These are phyloP conservation scores for Amanita pseudoporphyria DNA, from an alignment of 768 basidiomycete species.

Conservation along the genomic window DNA sequence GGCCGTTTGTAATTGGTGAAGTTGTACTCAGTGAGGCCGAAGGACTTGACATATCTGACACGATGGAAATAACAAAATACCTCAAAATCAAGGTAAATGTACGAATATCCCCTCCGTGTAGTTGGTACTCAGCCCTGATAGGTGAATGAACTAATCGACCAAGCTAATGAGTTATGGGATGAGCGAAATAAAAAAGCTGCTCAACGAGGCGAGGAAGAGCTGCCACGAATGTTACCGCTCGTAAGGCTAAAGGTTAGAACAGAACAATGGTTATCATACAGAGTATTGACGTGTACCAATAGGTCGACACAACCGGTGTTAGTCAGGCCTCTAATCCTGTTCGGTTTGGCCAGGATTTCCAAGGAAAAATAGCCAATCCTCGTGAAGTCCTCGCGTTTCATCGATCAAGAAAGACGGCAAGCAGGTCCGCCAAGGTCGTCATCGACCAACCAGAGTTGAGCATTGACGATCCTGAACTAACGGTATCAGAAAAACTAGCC, in stretches of 20 bases:
- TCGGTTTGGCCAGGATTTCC: slow-evolving; percentile 94
- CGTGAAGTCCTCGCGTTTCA: slow-evolving; percentile 89
- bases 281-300: neutral
- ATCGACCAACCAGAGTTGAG: slow-evolving; percentile 74
- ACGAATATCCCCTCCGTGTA: neutral
- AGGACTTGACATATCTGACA: slow-evolving; percentile 67
- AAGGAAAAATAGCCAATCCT: slow-evolving; percentile 86
- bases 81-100: slow-evolving; percentile 54
- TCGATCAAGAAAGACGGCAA: slow-evolving; percentile 58
- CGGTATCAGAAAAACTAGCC: slow-evolving; percentile 60
- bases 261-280: neutral
- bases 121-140: slow-evolving; percentile 16
- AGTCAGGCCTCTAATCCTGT: slow-evolving; percentile 92
- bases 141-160: slow-evolving; percentile 72
- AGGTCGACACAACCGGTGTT: slow-evolving; percentile 89
- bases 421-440: slow-evolving; percentile 45
- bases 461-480: slow-evolving; percentile 67
- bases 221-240: slow-evolving; percentile 74
- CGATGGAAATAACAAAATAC: slow-evolving; percentile 75
- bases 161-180: slow-evolving; percentile 72
- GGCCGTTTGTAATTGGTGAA: slow-evolving; percentile 89
- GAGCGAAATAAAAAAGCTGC: slow-evolving; percentile 57
- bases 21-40: slow-evolving; percentile 65
- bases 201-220: slow-evolving; percentile 50
- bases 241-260: slow-evolving; percentile 65